A percentile compares a stretch with the other conserved stretches of the same genome.
These are phyloP conservation scores for Gremmenia infestans DNA, from an alignment of 2,329 filamentous ascomycete species.

Conservation along the genomic window DNA sequence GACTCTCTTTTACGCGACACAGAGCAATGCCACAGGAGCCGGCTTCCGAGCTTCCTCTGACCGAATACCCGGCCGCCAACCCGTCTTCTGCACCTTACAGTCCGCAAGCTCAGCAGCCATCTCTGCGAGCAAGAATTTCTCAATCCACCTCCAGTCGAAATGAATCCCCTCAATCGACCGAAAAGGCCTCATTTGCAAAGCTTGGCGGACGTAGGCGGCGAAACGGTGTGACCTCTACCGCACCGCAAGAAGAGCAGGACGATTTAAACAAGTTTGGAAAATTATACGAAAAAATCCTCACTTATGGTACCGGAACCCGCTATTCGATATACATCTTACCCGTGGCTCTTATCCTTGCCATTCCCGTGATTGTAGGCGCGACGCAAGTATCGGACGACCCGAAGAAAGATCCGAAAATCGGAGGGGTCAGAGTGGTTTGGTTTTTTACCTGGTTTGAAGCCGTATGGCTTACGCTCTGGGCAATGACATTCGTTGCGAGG, in stretches of 20 bases:
- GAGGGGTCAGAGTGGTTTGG: slow-evolving; percentile 52
- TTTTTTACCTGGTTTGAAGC: slow-evolving; percentile 65
- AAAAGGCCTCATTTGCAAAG: neutral
- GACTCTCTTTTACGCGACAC: neutral
- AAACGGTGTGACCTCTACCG: neutral
- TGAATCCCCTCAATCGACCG: too few species aligned
- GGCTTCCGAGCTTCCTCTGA: neutral
- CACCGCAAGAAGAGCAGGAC: neutral
- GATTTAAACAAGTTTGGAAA: slow-evolving; percentile 6
- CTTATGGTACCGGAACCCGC: slow-evolving; percentile 1
- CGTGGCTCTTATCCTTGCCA: slow-evolving; percentile 3
- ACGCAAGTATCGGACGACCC: slow-evolving; percentile 65
- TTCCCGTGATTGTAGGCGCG: slow-evolving; percentile 6
- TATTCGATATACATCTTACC: slow-evolving; percentile 12
- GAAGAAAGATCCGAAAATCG: slow-evolving; percentile 46
- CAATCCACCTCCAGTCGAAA: too few species aligned
- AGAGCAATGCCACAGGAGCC: neutral
- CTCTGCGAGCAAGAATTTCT: too few species aligned
- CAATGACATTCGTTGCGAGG: slow-evolving; percentile 32
- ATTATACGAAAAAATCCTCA: slow-evolving; percentile 6
- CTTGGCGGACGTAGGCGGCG: slow-evolving; percentile 2
- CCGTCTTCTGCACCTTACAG: neutral
- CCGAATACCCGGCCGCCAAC: neutral
- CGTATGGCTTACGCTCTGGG: slow-evolving; percentile 61
- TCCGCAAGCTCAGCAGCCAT: neutral